Percentiles rank a stretch among this genome's conserved stretches.
Conservation (phyloP, 495 filamentous ascomycete genomes). For the Penicillium crystallinum region DNA sequence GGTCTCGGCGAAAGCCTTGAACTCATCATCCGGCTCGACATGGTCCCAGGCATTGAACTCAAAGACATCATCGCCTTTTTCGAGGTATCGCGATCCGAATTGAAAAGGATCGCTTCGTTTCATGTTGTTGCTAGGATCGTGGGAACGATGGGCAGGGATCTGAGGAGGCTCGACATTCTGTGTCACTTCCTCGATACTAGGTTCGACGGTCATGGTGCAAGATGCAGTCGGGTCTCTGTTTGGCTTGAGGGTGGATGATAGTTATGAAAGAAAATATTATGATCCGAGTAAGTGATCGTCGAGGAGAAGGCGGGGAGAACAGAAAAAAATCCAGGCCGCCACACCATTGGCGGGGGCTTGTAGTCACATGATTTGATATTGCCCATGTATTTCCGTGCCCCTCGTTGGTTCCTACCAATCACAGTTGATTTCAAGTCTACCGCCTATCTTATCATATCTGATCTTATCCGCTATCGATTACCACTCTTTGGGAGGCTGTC, state of each 20-base stretch:
- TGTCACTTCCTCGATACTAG: slow-evolving; percentile 21
- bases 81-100: slow-evolving; percentile 85
- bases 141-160: slow-evolving; percentile 42
- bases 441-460: not conserved
- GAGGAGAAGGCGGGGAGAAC: slow-evolving; percentile 6
- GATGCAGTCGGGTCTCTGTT: not conserved
- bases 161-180: slow-evolving; percentile 46
- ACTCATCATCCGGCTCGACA: slow-evolving; percentile 76
- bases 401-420: not conserved
- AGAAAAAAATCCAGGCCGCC: slow-evolving; percentile 5
- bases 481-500: not conserved
- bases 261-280: not conserved
- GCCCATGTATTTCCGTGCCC: not conserved
- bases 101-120: slow-evolving; percentile 90
- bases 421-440: rapidly evolving
- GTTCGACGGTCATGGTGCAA: slow-evolving; percentile 22
- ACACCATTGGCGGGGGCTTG: slow-evolving; percentile 1
- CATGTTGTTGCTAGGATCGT: slow-evolving; percentile 51
- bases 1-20: slow-evolving; percentile 70
- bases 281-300: not conserved
- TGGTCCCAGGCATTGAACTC: slow-evolving; percentile 99
- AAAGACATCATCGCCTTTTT: slow-evolving; percentile 78
- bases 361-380: not conserved
- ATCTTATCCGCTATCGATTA: not conserved
- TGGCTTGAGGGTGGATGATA: not conserved